These are phyloP conservation scores for Akebia trifoliata DNA, from an alignment of 164 flowering plant genomes.

Conservation along the genomic window DNA sequence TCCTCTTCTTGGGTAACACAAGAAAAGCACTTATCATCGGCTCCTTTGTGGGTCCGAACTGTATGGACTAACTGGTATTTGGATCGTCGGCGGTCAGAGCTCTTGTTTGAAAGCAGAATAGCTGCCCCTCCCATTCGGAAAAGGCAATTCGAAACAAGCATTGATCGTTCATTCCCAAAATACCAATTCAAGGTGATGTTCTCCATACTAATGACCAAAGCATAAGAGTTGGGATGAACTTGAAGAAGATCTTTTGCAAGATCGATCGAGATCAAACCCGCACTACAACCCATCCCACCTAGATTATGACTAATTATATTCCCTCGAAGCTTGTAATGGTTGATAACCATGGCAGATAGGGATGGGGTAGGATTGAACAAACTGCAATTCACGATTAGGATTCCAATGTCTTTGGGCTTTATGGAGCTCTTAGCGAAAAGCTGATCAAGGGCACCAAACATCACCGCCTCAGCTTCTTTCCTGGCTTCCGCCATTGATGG, in stretches of 20 bases:
- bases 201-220: conserved; percentile 72
- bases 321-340: conserved; percentile 79
- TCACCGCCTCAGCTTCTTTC: conserved; percentile 65
- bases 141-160: conserved; percentile 82
- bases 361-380: conserved; percentile 86
- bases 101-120: conserved; percentile 62
- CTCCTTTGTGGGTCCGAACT: conserved; percentile 73
- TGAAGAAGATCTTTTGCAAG: conserved; percentile 77
- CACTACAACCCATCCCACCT: conserved; percentile 88
- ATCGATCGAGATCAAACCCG: conserved; percentile 72
- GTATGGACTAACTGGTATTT: conserved; percentile 74
- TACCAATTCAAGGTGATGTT: conserved; percentile 81
- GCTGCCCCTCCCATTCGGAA: conserved; percentile 89
- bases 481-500: conserved; percentile 78
- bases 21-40: conserved; percentile 71
- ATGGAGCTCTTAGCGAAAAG: conserved; percentile 51
- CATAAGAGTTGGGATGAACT: conserved; percentile 76
- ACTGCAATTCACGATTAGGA: conserved; percentile 71
- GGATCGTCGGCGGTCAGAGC: conserved; percentile 51
- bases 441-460: conserved; percentile 78
- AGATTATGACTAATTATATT: conserved; percentile 61
- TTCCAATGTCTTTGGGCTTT: conserved; percentile 69
- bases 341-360: conserved; percentile 71
- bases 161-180: conserved; percentile 73
- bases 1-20: conserved; percentile 78